phyloP scores from a whole-genome alignment of 1,284 basidiomycete species.

The Leccinum huronense region DNA sequence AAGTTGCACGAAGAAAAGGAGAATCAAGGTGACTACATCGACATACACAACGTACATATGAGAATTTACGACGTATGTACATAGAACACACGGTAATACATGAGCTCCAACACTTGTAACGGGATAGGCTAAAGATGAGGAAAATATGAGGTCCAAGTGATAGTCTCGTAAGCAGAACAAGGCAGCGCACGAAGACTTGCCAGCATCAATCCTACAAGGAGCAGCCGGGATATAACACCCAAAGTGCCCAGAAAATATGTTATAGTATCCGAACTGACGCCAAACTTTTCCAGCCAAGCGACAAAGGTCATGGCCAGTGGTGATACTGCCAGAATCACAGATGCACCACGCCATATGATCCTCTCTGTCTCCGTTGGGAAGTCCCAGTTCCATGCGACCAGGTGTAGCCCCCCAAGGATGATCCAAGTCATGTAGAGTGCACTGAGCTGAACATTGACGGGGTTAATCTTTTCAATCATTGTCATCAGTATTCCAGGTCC shows the following conservation, averaged over 20 bases:
- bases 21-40: too few relatives aligned
- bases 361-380: not conserved
- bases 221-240: not conserved
- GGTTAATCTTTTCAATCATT: not conserved
- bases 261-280: not conserved
- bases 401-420: not conserved
- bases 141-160: not conserved
- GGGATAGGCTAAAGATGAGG: not conserved
- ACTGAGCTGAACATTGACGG: not conserved
- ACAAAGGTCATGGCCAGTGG: not conserved
- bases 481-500: not conserved
- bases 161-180: not conserved
- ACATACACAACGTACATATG: too few relatives aligned
- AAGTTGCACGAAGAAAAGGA: too few relatives aligned
- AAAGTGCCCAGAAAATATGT: not conserved
- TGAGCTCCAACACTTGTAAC: not conserved
- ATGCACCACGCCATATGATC: not conserved
- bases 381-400: not conserved
- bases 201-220: not conserved
- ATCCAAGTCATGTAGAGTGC: not conserved
- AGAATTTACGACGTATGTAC: not conserved
- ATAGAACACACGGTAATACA: not conserved
- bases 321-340: not conserved
- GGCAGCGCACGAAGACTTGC: not conserved
- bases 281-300: not conserved